Conservation (phyloP, 2,329 filamentous ascomycete species). For the Lachnellula cervina region DNA sequence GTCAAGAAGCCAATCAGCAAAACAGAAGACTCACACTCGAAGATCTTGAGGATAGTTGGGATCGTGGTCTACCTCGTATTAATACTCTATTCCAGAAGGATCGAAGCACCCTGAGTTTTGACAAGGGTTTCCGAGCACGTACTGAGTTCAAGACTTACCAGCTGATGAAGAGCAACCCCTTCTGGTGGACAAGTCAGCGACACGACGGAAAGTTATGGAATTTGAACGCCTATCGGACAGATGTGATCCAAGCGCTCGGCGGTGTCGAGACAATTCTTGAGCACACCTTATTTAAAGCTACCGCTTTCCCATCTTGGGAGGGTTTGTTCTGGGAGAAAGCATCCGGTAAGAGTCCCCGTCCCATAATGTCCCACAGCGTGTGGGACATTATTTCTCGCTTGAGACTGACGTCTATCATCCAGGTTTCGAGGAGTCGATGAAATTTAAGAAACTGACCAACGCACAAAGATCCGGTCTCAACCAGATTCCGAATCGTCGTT, state of each 20-base stretch:
- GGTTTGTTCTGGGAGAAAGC: conserved; percentile 86
- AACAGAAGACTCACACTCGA: conserved; percentile 92
- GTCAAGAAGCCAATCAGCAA: conserved; percentile 93
- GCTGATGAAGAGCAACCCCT: conserved; percentile 97
- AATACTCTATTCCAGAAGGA: conserved; percentile 99
- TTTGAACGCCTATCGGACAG: conserved; percentile 88
- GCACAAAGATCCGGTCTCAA: conserved; percentile 95
- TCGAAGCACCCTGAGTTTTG: conserved; percentile 91
- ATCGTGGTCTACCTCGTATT: conserved; percentile 93
- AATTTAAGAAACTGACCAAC: conserved; percentile 98
- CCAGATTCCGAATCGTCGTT: conserved; percentile 97
- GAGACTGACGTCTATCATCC: conserved; percentile 17
- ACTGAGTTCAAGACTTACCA: conserved; percentile 99
- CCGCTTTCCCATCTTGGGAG: conserved; percentile 95
- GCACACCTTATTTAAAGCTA: conserved; percentile 94
- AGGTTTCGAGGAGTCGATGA: conserved; percentile 62
- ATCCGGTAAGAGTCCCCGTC: conserved; percentile 24
- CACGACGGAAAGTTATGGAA: conserved; percentile 99
- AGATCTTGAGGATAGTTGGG: conserved; percentile 97
- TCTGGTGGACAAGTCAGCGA: conserved; percentile 98
- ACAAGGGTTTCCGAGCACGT: conserved; percentile 93
- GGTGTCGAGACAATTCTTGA: conserved; percentile 98
- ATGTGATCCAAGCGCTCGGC: conserved; percentile 87
- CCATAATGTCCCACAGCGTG: not conserved
- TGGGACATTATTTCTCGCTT: no score